Conservation (phyloP, 2,329 filamentous ascomycete species). For the Aschersonia sp. region DNA sequence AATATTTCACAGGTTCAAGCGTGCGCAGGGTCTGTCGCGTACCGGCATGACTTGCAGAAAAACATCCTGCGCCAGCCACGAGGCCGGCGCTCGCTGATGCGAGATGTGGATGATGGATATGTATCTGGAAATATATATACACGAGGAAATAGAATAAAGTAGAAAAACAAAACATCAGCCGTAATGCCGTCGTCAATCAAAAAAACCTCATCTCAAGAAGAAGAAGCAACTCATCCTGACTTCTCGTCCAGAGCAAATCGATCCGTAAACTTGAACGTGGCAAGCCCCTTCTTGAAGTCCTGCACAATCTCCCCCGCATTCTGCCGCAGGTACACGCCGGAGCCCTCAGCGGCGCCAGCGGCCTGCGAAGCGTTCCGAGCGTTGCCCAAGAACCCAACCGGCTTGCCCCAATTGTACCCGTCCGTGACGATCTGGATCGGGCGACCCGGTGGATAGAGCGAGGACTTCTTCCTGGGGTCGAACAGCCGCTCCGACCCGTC, state of each 20-base stretch:
- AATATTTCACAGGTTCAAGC: too few species aligned
- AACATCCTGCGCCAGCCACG: too few species aligned
- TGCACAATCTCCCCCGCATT: slow-evolving; percentile 24
- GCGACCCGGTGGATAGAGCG: slow-evolving; percentile 48
- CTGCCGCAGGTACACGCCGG: slow-evolving; percentile 24
- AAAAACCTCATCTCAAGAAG: background rate
- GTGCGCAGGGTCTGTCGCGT: too few species aligned
- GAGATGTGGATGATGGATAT: too few species aligned
- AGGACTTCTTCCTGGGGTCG: slow-evolving; percentile 22
- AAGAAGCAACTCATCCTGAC: background rate
- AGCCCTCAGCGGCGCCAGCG: slow-evolving; percentile 26
- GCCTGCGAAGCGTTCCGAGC: slow-evolving; percentile 20
- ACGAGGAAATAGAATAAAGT: too few species aligned
- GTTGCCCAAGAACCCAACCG: slow-evolving; percentile 44
- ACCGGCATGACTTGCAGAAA: too few species aligned
- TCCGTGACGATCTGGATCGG: slow-evolving; percentile 49
- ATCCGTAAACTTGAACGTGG: slow-evolving; percentile 50
- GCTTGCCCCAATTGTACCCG: slow-evolving; percentile 56
- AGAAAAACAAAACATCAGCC: too few species aligned
- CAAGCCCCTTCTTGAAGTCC: slow-evolving; percentile 41
- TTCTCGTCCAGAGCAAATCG: slow-evolving; percentile 43
- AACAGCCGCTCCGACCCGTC: slow-evolving; percentile 41
- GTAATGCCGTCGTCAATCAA: background rate
- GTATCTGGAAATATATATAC: too few species aligned
- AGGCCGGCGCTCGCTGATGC: too few species aligned